Evolutionary conservation across 495 filamentous ascomycete genomes (phyloP).

Genomic region (Talaromyces trachyspermus): DNA sequence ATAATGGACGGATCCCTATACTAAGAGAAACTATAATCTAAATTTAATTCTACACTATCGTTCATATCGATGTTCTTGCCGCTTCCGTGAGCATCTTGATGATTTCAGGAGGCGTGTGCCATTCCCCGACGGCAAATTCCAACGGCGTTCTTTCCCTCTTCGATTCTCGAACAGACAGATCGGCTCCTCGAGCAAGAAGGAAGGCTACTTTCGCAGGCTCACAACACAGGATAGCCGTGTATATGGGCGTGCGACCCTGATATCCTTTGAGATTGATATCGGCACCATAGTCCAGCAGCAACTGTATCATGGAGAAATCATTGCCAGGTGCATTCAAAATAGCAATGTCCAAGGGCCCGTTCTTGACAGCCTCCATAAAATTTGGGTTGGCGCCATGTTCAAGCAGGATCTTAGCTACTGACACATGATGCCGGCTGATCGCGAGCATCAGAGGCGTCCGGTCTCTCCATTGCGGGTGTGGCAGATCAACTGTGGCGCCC

Average conservation of each 20-base stretch:
- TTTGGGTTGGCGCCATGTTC: not conserved
- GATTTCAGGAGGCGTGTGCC: not conserved
- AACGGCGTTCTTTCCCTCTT: not conserved
- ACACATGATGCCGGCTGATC: not conserved
- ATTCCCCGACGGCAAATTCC: not conserved
- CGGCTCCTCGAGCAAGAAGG: not conserved
- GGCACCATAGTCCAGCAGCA: not conserved
- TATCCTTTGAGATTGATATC: not conserved
- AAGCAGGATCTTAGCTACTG: not conserved
- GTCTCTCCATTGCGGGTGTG: not conserved
- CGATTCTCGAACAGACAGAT: not conserved
- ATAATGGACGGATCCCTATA: no score
- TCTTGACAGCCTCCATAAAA: not conserved
- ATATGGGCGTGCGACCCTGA: not conserved
- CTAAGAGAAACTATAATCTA: no score
- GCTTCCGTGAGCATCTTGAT: not conserved
- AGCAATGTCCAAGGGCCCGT: not conserved
- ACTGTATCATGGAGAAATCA: not conserved
- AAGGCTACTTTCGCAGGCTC: not conserved
- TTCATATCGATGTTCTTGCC: no score
- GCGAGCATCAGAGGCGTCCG: not conserved
- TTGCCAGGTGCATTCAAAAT: not conserved
- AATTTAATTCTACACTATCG: no score
- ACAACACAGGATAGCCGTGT: not conserved
- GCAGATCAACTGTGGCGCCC: not conserved